Base-by-base conservation (phyloP, 208 protist genomes). In the Herpetomonas samuelpessoai region DNA sequence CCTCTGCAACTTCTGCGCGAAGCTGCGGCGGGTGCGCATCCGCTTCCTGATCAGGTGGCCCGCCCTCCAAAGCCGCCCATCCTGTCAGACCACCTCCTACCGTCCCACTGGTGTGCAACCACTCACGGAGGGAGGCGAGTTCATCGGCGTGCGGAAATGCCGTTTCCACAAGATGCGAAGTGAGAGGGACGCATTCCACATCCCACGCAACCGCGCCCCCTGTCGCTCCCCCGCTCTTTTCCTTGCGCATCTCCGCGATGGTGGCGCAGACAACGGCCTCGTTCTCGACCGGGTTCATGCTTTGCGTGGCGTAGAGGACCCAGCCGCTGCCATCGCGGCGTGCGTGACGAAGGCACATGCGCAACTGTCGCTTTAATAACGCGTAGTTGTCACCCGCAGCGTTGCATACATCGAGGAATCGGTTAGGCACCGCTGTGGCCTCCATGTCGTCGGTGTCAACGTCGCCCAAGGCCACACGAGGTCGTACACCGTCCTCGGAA, bases 281-380 rank as follows among this genome's bases (percentile, higher is more conserved):
- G 62, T 98, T 91, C 76, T 98, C 95, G 6, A 98, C 55, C 16
- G 96, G 95, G 63, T 97, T 97, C 68, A 97, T 71, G 38, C 85
- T 95, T 56, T 92, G 93, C 18, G 95, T 98, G 7, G 86, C 91
- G 70, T 98, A 98, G 26, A 98, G 71, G 30, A 98, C 78, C 27
- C 77, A 69, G 7, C 93, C 93, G 27, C 64, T 62, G 21, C 54
- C 21, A 3, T 24, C 19, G 19, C 27, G 28, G n/a, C 52, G 19
- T 2, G 49, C 62, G 0, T 28, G 19, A 3, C 35, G 19, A 2
- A 83, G 56, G 14, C 83, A 79, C 9, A 61, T 45, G 24, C 51
- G 57, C 0, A 93, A 76, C 30, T 79, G 70, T 19, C 54, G 45
- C 24, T 69, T 62, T 16, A 88, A 61, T 39, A 63, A 62, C 16